A percentile compares a stretch with the other conserved stretches of the same genome.
These are phyloP conservation scores for Phytophthora sojae DNA, from an alignment of 352 stramenopile species.

Conservation along the genomic window DNA sequence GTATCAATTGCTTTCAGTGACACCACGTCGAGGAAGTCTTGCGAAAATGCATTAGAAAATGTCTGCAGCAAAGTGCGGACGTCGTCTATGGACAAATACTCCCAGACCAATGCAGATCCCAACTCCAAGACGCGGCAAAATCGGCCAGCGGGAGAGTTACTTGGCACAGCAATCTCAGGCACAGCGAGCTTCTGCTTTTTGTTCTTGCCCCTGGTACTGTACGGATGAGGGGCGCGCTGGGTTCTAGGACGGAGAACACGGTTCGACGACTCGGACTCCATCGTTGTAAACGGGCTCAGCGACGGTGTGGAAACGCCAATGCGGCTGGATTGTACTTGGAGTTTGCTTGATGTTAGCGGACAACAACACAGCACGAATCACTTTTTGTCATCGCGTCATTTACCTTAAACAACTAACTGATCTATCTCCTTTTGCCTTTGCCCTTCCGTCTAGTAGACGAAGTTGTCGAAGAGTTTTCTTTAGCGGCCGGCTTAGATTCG, in stretches of 20 bases:
- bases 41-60: background rate
- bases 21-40: background rate
- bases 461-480: constrained; percentile 18
- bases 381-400: background rate
- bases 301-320: background rate
- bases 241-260: background rate
- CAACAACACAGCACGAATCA: background rate
- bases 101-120: constrained; percentile 1
- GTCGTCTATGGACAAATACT: background rate
- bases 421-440: constrained; percentile 39
- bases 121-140: background rate
- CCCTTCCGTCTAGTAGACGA: constrained; percentile 33
- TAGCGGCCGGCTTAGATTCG: constrained; percentile 46
- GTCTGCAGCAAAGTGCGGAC: background rate
- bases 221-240: background rate
- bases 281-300: background rate
- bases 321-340: background rate
- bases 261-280: background rate
- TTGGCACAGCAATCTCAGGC: background rate
- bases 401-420: background rate
- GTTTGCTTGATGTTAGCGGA: background rate
- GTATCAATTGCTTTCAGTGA: background rate
- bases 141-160: background rate
- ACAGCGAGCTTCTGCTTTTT: background rate
- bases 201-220: background rate